phyloP scores from a whole-genome alignment of 2,329 filamentous ascomycete species.

The Clarireedia sp. region DNA sequence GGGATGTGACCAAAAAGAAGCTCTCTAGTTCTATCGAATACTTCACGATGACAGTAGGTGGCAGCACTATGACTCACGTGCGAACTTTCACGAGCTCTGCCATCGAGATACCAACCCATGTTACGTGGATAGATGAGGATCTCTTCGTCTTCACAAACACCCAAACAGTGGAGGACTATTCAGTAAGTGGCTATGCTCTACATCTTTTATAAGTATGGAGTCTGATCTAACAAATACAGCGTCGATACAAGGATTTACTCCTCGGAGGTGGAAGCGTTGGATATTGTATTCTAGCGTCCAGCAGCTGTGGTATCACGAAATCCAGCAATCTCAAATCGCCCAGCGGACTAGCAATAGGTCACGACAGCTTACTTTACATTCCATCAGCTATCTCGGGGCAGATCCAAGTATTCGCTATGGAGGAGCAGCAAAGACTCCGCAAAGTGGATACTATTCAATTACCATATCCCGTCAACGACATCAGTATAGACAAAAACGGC shows the following conservation, averaged over 20 bases:
- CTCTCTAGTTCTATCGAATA: constrained; percentile 30
- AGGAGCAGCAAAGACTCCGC: constrained; percentile 9
- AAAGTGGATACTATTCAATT: constrained; percentile 24
- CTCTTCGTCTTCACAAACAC: constrained; percentile 33
- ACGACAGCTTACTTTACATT: constrained; percentile 31
- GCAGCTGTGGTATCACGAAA: constrained; percentile 24
- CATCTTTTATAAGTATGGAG: background rate
- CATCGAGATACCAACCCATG: constrained; percentile 31
- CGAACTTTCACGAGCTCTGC: constrained; percentile 26
- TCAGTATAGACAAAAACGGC: constrained; percentile 30
- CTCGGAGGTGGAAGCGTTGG: constrained; percentile 27
- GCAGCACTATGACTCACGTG: constrained; percentile 26
- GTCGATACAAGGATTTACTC: constrained; percentile 15
- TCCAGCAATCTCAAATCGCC: constrained; percentile 24
- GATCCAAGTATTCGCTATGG: constrained; percentile 13
- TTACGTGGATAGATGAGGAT: constrained; percentile 29
- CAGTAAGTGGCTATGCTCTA: constrained; percentile 12
- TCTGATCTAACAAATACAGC: constrained; percentile 15
- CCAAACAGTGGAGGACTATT: constrained; percentile 25
- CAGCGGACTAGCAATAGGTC: constrained; percentile 29
- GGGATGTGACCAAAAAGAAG: constrained; percentile 24
- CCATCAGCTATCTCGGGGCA: constrained; percentile 19
- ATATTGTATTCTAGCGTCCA: constrained; percentile 22
- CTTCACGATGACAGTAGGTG: constrained; percentile 26
- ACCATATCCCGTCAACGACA: constrained; percentile 30